Percentiles rank a stretch among this genome's conserved stretches.
Conservation (phyloP, 192 early-diverging fungal species). For the Coemansia sp. region DNA sequence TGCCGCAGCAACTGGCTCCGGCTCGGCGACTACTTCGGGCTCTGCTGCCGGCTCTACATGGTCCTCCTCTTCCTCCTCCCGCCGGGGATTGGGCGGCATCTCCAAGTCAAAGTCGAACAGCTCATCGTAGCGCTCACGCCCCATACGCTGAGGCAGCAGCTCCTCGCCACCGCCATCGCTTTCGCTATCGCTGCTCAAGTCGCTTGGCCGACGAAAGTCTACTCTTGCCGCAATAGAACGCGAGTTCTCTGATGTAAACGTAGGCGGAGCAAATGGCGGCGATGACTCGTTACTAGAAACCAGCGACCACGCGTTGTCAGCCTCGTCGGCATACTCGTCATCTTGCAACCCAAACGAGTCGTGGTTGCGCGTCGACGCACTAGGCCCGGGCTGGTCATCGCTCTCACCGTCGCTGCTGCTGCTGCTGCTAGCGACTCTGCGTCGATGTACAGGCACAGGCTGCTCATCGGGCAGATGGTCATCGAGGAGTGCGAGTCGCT, state of each 20-base stretch:
- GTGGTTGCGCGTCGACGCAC: not conserved
- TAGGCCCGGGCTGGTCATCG: not conserved
- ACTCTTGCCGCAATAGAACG: constrained; percentile 20
- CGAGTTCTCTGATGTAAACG: constrained; percentile 31
- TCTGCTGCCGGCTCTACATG: not conserved
- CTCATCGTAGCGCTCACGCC: not conserved
- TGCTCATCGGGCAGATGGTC: constrained; percentile 36
- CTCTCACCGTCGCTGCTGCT: not conserved
- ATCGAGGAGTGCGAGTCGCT: constrained; percentile 20
- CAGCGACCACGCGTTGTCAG: constrained; percentile 31
- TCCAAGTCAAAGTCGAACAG: not conserved
- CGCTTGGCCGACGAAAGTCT: not conserved
- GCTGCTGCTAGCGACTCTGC: not conserved
- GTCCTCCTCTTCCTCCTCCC: not conserved
- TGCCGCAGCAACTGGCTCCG: not conserved
- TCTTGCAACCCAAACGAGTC: not conserved
- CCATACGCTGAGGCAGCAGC: not conserved
- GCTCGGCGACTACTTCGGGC: not conserved
- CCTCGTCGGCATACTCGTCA: not conserved
- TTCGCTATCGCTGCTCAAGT: not conserved
- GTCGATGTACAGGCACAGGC: not conserved
- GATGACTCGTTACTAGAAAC: constrained; percentile 14
- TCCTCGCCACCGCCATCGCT: not conserved
- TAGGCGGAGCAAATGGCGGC: constrained; percentile 10
- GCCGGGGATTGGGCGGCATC: not conserved